Evolutionary conservation across 176 grass and related monocot species (phyloP).

Genomic region (Puya raimondii): DNA sequence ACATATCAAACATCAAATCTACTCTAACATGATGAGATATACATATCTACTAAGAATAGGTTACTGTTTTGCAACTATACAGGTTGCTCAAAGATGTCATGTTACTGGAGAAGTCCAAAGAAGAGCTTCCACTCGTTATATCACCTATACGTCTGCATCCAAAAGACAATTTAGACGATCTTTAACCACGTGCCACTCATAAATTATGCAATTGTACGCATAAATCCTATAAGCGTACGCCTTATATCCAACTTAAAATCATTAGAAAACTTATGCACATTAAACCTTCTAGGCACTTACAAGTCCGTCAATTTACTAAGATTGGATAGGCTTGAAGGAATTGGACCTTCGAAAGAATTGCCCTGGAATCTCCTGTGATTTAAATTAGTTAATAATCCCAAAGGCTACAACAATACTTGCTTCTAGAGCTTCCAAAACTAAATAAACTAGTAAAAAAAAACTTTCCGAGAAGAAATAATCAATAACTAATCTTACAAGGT

Average conservation of each 20-base stretch:
- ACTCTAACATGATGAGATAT: background rate
- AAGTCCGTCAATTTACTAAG: constrained; percentile 38
- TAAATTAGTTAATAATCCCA: constrained; percentile 4
- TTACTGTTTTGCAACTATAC: constrained; percentile 25
- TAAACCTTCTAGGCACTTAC: constrained; percentile 35
- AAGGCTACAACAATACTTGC: constrained; percentile 8
- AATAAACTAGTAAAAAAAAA: background rate
- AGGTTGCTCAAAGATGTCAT: constrained; percentile 50
- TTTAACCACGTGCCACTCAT: no score
- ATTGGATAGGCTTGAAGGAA: constrained; percentile 56
- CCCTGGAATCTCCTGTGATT: constrained; percentile 70
- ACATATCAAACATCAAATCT: constrained; percentile 9
- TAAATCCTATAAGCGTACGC: background rate
- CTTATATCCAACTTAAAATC: background rate
- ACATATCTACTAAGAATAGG: constrained; percentile 5
- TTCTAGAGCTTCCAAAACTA: background rate
- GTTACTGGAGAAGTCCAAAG: constrained; percentile 50
- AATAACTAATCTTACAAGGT: constrained; percentile 32
- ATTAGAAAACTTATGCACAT: background rate
- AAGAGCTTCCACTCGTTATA: constrained; percentile 60
- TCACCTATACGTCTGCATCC: constrained; percentile 62
- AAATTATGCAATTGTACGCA: background rate
- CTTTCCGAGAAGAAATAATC: background rate
- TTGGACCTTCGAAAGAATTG: constrained; percentile 70
- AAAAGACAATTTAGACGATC: constrained; percentile 8